Percentiles rank a stretch among this genome's conserved stretches.
Evolutionary conservation across 306 rosid genomes (phyloP).

Genomic region (Sphenostylis stenocarpa): DNA sequence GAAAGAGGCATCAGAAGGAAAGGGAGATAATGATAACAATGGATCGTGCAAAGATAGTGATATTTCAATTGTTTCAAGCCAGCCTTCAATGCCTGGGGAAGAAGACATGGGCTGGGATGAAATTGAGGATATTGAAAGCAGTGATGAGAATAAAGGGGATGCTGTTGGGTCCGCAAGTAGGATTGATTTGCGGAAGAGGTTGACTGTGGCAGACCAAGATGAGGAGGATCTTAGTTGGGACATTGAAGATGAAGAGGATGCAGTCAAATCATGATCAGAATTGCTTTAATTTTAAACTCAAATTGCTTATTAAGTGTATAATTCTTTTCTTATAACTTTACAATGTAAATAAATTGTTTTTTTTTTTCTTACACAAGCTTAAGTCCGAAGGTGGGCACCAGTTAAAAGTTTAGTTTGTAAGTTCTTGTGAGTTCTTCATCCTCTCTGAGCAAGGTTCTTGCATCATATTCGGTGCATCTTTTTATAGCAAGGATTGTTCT

Average conservation of each 20-base stretch:
- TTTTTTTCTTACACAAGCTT: slow-evolving; percentile 12
- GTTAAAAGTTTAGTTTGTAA: slow-evolving; percentile 29
- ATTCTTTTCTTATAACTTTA: slow-evolving; percentile 35
- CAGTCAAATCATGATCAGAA: slow-evolving; percentile 50
- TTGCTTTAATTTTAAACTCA: slow-evolving; percentile 30
- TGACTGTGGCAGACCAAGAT: slow-evolving; percentile 57
- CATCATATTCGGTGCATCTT: slow-evolving; percentile 13
- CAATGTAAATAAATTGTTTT: slow-evolving; percentile 36
- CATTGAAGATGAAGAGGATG: slow-evolving; percentile 64
- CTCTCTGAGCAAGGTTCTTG: slow-evolving; percentile 14
- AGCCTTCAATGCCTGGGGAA: slow-evolving; percentile 68
- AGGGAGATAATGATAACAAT: slow-evolving; percentile 45
- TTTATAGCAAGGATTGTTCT: slow-evolving; percentile 5
- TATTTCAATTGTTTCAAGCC: slow-evolving; percentile 82
- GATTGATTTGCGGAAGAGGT: slow-evolving; percentile 59
- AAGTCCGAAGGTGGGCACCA: slow-evolving; percentile 12
- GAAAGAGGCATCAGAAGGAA: slow-evolving; percentile 45
- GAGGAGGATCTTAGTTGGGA: slow-evolving; percentile 97
- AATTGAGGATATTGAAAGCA: slow-evolving; percentile 74
- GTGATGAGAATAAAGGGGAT: slow-evolving; percentile 58
- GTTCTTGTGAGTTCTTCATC: slow-evolving; percentile 10
- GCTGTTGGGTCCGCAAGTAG: slow-evolving; percentile 37
- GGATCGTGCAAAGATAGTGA: slow-evolving; percentile 84
- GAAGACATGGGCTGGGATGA: slow-evolving; percentile 92
- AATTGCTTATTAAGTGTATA: slow-evolving; percentile 30